A percentile compares a stretch with the other conserved stretches of the same genome.
These are phyloP conservation scores for Hyphopichia pseudoburtonii DNA, from an alignment of 1,139 yeast species.

Conservation along the genomic window DNA sequence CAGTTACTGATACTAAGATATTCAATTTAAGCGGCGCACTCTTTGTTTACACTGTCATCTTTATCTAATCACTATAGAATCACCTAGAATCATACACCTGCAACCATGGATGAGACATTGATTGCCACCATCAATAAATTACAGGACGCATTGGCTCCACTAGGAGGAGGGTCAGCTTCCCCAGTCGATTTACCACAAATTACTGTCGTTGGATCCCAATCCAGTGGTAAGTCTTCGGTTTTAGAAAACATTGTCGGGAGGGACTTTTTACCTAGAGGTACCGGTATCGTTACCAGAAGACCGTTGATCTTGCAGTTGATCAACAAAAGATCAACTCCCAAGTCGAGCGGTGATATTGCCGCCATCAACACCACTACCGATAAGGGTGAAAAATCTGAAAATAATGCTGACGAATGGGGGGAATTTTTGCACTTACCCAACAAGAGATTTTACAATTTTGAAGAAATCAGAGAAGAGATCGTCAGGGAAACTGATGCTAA, in stretches of 20 bases:
- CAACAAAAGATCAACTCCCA: slow-evolving; percentile 54
- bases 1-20: too few relatives aligned
- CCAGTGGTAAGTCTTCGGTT: slow-evolving; percentile 92
- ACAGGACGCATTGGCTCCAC: slow-evolving; percentile 91
- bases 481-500: slow-evolving; percentile 91
- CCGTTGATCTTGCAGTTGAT: slow-evolving; percentile 83
- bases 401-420: slow-evolving; percentile 95
- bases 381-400: slow-evolving; percentile 57
- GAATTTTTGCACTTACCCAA: slow-evolving; percentile 93
- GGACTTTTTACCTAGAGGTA: slow-evolving; percentile 92
- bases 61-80: too few relatives aligned
- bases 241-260: slow-evolving; percentile 93
- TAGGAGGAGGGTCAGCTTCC: slow-evolving; percentile 82
- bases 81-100: neutral
- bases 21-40: too few relatives aligned
- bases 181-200: slow-evolving; percentile 94
- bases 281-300: slow-evolving; percentile 94
- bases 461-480: slow-evolving; percentile 87
- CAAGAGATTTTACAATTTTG: slow-evolving; percentile 84
- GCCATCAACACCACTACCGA: slow-evolving; percentile 37
- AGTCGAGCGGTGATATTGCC: slow-evolving; percentile 25
- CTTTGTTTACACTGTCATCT: too few relatives aligned
- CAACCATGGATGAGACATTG: slow-evolving; percentile 80
- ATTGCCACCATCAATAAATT: slow-evolving; percentile 89
- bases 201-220: slow-evolving; percentile 95